Percentiles rank a stretch among this genome's conserved stretches.
Evolutionary conservation across 2,329 filamentous ascomycete genomes (phyloP).

Genomic region (Ophiostoma sp.): DNA sequence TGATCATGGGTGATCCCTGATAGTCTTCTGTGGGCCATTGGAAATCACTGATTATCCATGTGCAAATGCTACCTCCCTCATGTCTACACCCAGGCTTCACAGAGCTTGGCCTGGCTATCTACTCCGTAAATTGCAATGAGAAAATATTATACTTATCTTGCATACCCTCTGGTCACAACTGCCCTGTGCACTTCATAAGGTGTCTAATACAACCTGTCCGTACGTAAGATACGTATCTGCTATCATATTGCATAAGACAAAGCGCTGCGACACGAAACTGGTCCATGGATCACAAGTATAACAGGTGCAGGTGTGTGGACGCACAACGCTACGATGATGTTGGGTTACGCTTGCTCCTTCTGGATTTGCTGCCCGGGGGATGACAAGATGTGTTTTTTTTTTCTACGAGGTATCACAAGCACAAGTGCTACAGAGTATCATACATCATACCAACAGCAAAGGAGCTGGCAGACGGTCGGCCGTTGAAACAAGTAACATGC

Average conservation of each 20-base stretch:
- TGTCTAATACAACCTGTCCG: background rate
- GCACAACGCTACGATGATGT: background rate
- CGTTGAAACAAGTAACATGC: background rate
- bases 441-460: background rate
- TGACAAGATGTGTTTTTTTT: conserved; percentile 1
- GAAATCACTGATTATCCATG: background rate
- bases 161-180: background rate
- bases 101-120: too few species aligned
- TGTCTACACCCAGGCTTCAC: background rate
- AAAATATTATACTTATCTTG: too few species aligned
- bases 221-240: background rate
- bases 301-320: background rate
- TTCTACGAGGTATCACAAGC: conserved; percentile 10
- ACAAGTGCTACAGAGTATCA: background rate
- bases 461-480: background rate
- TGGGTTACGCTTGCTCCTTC: background rate
- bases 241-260: background rate
- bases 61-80: background rate
- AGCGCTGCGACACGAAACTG: background rate
- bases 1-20: background rate
- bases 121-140: too few species aligned
- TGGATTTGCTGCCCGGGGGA: background rate
- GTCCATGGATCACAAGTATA: background rate
- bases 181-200: background rate
- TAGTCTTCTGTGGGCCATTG: conserved; percentile 5